Percentiles rank a stretch among this genome's conserved stretches.
These are phyloP conservation scores for Prototheca wickerhamii DNA, from an alignment of 163 green algal genomes.

Conservation along the genomic window DNA sequence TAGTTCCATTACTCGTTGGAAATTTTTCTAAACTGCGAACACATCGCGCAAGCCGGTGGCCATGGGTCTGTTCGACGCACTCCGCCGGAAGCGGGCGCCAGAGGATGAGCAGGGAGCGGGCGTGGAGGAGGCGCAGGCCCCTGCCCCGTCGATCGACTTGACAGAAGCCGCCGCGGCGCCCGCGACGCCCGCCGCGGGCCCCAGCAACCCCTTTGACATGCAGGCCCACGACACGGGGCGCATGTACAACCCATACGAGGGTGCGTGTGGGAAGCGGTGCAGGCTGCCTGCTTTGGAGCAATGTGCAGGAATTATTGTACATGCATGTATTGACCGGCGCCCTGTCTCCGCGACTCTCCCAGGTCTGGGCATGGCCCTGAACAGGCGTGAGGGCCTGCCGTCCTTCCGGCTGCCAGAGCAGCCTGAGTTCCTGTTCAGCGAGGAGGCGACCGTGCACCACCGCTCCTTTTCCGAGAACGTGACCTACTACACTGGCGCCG, in stretches of 20 bases:
- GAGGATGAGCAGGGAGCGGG: conserved; percentile 1
- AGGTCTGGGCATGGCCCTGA: conserved; percentile 28
- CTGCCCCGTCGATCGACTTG: conserved; percentile 12
- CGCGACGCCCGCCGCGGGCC: neutral
- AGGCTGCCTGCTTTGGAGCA: neutral
- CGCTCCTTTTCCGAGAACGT: conserved; percentile 85
- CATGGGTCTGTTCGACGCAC: conserved; percentile 24
- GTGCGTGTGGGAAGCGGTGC: neutral
- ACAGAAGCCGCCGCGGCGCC: conserved; percentile 4
- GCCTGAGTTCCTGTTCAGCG: conserved; percentile 88
- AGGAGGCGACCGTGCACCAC: conserved; percentile 65
- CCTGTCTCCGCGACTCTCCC: neutral
- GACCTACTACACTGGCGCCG: conserved; percentile 86
- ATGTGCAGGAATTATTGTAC: neutral
- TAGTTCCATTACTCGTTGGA: too few relatives aligned
- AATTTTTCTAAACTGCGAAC: too few relatives aligned
- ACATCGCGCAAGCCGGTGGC: too few relatives aligned
- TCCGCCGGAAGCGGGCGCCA: conserved; percentile 6
- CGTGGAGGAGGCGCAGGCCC: neutral
- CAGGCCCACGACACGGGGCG: neutral
- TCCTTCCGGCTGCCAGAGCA: conserved; percentile 56
- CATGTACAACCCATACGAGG: conserved; percentile 58
- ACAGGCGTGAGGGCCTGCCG: conserved; percentile 10
- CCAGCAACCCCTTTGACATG: conserved; percentile 4
- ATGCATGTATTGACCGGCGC: neutral